These are phyloP conservation scores for Esteya vermicola DNA, from an alignment of 2,329 filamentous ascomycete species.

Conservation along the genomic window DNA sequence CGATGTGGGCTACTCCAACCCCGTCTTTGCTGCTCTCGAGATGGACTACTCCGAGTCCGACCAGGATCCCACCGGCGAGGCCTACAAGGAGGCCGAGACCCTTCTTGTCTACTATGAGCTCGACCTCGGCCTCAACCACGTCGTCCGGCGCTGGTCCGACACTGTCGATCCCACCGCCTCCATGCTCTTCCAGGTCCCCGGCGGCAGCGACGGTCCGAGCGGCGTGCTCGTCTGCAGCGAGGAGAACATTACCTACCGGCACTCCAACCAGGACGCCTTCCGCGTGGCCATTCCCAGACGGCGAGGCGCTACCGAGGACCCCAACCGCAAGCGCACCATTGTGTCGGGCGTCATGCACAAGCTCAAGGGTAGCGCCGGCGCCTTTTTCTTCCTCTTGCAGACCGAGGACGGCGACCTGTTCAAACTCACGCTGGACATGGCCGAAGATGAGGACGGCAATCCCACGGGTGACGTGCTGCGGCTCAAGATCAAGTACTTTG, in stretches of 20 bases:
- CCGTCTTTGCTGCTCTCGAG: constrained; percentile 88
- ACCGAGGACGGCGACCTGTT: constrained; percentile 97
- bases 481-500: constrained; percentile 93
- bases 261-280: constrained; percentile 84
- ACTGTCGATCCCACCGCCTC: constrained; percentile 80
- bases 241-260: constrained; percentile 92
- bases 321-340: constrained; percentile 75
- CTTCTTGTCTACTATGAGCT: constrained; percentile 94
- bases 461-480: constrained; percentile 67
- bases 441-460: constrained; percentile 64
- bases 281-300: constrained; percentile 80
- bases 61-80: constrained; percentile 75
- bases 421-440: constrained; percentile 88
- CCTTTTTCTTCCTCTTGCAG: constrained; percentile 94
- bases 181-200: constrained; percentile 87
- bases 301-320: constrained; percentile 79
- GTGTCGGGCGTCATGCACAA: constrained; percentile 95
- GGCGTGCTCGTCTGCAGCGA: constrained; percentile 91
- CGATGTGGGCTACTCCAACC: constrained; percentile 94
- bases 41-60: constrained; percentile 87
- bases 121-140: constrained; percentile 90
- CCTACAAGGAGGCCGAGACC: constrained; percentile 71
- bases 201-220: constrained; percentile 83
- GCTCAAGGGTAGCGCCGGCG: constrained; percentile 64
- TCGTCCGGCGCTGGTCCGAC: constrained; percentile 93